These are phyloP conservation scores for Penicillium daleae DNA, from an alignment of 495 filamentous ascomycete genomes.

Conservation along the genomic window DNA sequence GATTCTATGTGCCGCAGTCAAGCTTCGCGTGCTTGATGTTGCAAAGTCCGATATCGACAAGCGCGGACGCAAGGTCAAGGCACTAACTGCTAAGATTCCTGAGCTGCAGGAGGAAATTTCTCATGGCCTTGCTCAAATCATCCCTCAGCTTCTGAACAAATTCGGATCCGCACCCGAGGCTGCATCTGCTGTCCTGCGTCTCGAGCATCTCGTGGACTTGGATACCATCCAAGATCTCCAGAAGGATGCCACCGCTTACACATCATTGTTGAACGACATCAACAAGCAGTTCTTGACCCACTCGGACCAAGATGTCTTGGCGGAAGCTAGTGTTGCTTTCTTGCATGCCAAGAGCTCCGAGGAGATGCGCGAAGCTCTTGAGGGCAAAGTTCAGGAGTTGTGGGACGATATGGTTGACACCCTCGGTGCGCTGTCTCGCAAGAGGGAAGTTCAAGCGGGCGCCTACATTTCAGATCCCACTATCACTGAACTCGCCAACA, in stretches of 20 bases:
- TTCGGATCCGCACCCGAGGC: conserved; percentile 87
- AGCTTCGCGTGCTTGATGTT: conserved; percentile 61
- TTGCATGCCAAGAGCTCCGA: conserved; percentile 84
- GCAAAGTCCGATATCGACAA: conserved; percentile 60
- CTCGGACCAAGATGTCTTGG: conserved; percentile 80
- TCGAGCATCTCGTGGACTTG: conserved; percentile 87
- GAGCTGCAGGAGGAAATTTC: conserved; percentile 76
- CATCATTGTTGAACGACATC: conserved; percentile 85
- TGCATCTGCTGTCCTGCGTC: conserved; percentile 78
- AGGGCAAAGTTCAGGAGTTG: conserved; percentile 74
- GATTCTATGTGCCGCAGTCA: conserved; percentile 79
- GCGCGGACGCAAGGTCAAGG: conserved; percentile 65
- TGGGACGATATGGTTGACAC: conserved; percentile 83
- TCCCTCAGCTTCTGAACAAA: conserved; percentile 86
- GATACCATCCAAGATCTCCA: conserved; percentile 88
- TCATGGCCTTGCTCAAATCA: conserved; percentile 70
- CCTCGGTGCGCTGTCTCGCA: conserved; percentile 67
- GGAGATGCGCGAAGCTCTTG: conserved; percentile 81
- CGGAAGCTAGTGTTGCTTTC: conserved; percentile 79
- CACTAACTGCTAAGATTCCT: conserved; percentile 58
- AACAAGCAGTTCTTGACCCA: conserved; percentile 92
- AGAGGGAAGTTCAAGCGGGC: conserved; percentile 64
- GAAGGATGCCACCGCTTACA: conserved; percentile 80
- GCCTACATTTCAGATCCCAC: conserved; percentile 61
- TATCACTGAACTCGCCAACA: conserved; percentile 73